phyloP scores from a whole-genome alignment of 1,139 yeast species.

The Magnusiomyces fungicola region DNA sequence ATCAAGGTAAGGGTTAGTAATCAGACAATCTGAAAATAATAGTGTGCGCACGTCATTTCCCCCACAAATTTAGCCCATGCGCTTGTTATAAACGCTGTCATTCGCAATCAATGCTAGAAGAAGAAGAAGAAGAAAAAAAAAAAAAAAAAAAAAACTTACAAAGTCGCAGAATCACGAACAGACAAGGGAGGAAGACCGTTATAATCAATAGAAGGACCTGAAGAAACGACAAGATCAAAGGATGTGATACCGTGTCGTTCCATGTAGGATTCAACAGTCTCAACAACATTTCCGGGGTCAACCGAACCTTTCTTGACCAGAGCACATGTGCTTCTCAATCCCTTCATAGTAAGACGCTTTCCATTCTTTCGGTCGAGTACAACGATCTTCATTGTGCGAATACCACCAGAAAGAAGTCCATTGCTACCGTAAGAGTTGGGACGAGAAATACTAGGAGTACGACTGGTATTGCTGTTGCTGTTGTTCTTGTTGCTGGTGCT shows the following conservation, averaged over 20 bases:
- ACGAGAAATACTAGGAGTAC: background rate
- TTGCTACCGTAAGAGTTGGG: background rate
- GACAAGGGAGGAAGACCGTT: conserved; percentile 15
- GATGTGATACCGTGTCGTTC: conserved; percentile 10
- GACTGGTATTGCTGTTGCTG: no score
- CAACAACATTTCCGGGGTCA: conserved; percentile 8
- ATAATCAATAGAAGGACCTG: conserved; percentile 7
- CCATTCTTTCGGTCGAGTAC: conserved; percentile 11
- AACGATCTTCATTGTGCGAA: conserved; percentile 10
- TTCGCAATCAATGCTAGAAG: background rate
- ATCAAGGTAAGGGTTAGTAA: no score
- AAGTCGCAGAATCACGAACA: conserved; percentile 8
- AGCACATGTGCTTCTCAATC: conserved; percentile 6
- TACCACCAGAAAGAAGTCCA: conserved; percentile 2
- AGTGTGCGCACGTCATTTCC: no score
- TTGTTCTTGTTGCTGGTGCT: no score
- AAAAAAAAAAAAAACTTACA: background rate
- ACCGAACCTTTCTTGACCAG: conserved; percentile 10
- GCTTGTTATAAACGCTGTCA: background rate
- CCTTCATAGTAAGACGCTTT: conserved; percentile 5
- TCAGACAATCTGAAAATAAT: no score
- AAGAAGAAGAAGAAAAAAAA: background rate
- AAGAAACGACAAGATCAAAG: conserved; percentile 9
- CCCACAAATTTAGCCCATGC: no score
- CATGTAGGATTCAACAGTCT: conserved; percentile 8